These are phyloP conservation scores for Diaporthe citri DNA, from an alignment of 2,329 filamentous ascomycete species.

Conservation along the genomic window DNA sequence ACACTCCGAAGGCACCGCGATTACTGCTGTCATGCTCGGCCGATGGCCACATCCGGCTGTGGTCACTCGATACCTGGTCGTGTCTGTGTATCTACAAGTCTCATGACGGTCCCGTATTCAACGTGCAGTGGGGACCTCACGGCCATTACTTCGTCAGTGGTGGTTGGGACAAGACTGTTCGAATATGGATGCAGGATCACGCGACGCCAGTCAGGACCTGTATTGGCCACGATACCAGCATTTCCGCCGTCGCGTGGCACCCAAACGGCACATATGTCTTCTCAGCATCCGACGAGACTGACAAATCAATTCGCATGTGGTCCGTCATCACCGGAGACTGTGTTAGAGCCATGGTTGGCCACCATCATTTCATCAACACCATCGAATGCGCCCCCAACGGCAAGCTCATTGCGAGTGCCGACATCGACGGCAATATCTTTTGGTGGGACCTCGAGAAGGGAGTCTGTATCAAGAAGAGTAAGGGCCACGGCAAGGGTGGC, in stretches of 20 bases:
- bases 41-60: conserved; percentile 89
- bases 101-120: conserved; percentile 90
- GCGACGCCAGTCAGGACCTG: conserved; percentile 90
- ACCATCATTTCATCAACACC: conserved; percentile 87
- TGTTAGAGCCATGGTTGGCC: conserved; percentile 91
- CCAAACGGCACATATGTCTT: conserved; percentile 95
- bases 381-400: conserved; percentile 90
- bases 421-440: conserved; percentile 89
- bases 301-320: conserved; percentile 98
- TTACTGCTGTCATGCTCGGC: conserved; percentile 89
- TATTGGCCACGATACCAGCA: conserved; percentile 91
- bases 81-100: conserved; percentile 95
- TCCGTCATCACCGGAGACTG: conserved; percentile 88
- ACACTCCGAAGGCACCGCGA: conserved; percentile 67
- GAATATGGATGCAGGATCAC: conserved; percentile 93
- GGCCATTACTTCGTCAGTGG: conserved; percentile 95
- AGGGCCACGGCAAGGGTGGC: conserved; percentile 92
- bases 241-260: conserved; percentile 94
- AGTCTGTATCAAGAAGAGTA: conserved; percentile 88
- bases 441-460: conserved; percentile 95
- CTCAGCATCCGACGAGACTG: conserved; percentile 84
- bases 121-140: conserved; percentile 89
- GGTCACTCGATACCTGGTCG: conserved; percentile 93
- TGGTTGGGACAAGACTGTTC: conserved; percentile 89
- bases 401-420: conserved; percentile 90